Conservation (phyloP, 1,284 basidiomycete genomes). For the Naganishia liquefaciens region DNA sequence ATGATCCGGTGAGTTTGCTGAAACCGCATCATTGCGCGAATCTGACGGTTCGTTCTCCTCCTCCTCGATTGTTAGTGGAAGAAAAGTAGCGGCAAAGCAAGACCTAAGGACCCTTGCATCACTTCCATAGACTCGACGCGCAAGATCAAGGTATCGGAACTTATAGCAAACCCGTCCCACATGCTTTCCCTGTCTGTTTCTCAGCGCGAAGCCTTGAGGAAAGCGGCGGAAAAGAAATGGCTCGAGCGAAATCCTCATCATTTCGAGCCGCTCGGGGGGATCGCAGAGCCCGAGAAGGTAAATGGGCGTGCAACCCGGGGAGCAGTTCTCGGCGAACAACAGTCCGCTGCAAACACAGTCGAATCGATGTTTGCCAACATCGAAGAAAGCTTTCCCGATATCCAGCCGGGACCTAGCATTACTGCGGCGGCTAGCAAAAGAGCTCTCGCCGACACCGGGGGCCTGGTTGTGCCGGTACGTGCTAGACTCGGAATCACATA, state of each 20-base stretch:
- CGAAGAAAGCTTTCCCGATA: neutral
- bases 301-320: too few species aligned
- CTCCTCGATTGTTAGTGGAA: too few species aligned
- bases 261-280: neutral
- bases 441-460: constrained; percentile 2
- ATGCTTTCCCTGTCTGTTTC: neutral
- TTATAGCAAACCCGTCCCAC: constrained; percentile 2
- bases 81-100: too few species aligned
- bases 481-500: too few species aligned
- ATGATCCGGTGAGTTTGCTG: too few species aligned
- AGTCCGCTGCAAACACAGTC: too few species aligned
- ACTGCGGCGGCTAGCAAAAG: neutral
- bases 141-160: constrained; percentile 4
- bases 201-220: constrained; percentile 12
- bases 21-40: too few species aligned
- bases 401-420: too few species aligned
- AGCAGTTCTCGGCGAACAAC: neutral
- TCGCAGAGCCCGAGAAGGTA: too few species aligned
- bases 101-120: too few species aligned
- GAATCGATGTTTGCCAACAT: neutral
- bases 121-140: neutral
- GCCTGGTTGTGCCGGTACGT: constrained; percentile 14
- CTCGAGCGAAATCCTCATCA: neutral
- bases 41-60: too few species aligned
- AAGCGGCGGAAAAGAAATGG: constrained; percentile 17